A percentile compares a stretch with the other conserved stretches of the same genome.
Conservation (phyloP, 2,329 filamentous ascomycete genomes). For the Fusarium hostae region DNA sequence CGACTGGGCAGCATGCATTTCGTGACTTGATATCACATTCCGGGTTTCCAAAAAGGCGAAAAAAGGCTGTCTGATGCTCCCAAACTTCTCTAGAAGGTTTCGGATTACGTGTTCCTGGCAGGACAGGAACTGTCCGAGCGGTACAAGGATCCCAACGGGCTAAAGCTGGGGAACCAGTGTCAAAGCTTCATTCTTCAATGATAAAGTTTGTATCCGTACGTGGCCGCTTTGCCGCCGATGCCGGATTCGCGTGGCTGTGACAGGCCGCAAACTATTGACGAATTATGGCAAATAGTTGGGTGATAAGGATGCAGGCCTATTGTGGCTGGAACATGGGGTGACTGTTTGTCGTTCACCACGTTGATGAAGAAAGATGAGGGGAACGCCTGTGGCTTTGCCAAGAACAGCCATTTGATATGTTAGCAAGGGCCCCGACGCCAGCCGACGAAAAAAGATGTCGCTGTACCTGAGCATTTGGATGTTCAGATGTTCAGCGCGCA, state of each 20-base stretch:
- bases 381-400: too few relatives aligned
- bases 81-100: not conserved
- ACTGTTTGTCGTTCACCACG: too few relatives aligned
- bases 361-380: too few relatives aligned
- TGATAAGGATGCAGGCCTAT: not conserved
- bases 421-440: too few relatives aligned
- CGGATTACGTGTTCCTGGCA: too few relatives aligned
- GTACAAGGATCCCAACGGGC: too few relatives aligned
- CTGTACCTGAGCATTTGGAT: too few relatives aligned
- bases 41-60: fast-evolving
- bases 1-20: not conserved
- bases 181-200: not conserved
- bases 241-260: not conserved
- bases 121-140: not conserved
- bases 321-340: not conserved
- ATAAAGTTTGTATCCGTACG: not conserved
- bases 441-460: too few relatives aligned
- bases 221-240: not conserved
- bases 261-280: not conserved
- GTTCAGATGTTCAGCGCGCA: too few relatives aligned
- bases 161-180: not conserved
- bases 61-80: not conserved
- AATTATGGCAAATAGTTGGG: not conserved
- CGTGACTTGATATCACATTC: not conserved
- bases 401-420: too few relatives aligned